Percentiles rank a stretch among this genome's conserved stretches.
Evolutionary conservation across 352 stramenopile species (phyloP).

Genomic region (Paralagenidium karlingii): DNA sequence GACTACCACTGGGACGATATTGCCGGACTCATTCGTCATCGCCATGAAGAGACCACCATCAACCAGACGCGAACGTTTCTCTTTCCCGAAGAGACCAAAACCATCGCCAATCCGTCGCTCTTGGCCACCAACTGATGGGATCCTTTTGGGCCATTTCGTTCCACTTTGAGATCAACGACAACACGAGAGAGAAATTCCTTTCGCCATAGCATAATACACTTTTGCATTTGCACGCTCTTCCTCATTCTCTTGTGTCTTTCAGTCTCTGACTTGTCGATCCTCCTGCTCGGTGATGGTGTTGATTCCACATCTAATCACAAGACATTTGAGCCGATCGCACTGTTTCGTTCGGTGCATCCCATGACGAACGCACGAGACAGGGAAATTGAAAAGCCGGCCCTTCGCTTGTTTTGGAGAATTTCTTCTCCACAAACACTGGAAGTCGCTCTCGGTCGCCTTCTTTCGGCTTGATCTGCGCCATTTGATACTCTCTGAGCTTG

Average conservation of each 20-base stretch:
- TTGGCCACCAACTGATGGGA: no score
- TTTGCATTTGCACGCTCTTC: no score
- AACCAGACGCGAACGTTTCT: slow-evolving; percentile 11
- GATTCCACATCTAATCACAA: slow-evolving; percentile 12
- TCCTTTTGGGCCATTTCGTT: no score
- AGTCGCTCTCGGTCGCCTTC: slow-evolving; percentile 11
- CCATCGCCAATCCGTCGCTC: no score
- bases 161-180: no score
- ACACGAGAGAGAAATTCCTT: no score
- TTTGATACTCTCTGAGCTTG: slow-evolving; percentile 36
- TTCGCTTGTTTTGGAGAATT: slow-evolving; percentile 29
- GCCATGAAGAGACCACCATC: slow-evolving; percentile 10
- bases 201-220: no score
- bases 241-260: no score
- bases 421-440: slow-evolving; percentile 20
- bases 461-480: slow-evolving; percentile 9
- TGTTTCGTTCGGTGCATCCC: slow-evolving; percentile 35
- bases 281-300: not conserved
- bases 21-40: slow-evolving; percentile 26
- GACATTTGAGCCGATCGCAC: slow-evolving; percentile 31
- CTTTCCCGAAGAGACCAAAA: no score
- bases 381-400: slow-evolving; percentile 48
- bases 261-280: no score
- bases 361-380: slow-evolving; percentile 23
- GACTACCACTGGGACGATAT: slow-evolving; percentile 54